These are phyloP conservation scores for Boletus patriciae DNA, from an alignment of 768 basidiomycete genomes.

Conservation along the genomic window DNA sequence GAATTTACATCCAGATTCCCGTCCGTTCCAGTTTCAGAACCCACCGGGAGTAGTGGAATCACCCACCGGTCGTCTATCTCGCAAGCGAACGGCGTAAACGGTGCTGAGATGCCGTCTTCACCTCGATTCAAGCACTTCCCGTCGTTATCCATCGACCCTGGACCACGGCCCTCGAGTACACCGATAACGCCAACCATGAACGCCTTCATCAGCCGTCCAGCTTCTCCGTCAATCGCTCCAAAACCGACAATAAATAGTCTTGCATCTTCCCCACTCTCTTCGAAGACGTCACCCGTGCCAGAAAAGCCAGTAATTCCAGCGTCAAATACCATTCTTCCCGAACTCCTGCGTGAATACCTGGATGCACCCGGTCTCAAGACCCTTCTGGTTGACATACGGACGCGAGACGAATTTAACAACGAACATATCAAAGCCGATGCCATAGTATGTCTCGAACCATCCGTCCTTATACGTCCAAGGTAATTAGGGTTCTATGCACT, in stretches of 20 bases:
- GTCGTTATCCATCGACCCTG: conserved; percentile 44
- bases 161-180: conserved; percentile 66
- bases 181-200: conserved; percentile 60
- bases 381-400: conserved; percentile 81
- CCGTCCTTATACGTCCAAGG: conserved; percentile 66
- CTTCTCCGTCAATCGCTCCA: conserved; percentile 51
- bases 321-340: conserved; percentile 59
- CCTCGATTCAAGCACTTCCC: conserved; percentile 40
- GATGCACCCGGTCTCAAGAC: conserved; percentile 51
- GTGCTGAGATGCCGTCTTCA: conserved; percentile 30
- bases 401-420: conserved; percentile 69
- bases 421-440: conserved; percentile 70
- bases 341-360: conserved; percentile 59
- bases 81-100: conserved; percentile 33
- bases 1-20: conserved; percentile 52
- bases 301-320: conserved; percentile 53
- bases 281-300: conserved; percentile 29
- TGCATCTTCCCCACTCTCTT: conserved; percentile 31
- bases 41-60: conserved; percentile 34
- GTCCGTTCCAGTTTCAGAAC: conserved; percentile 45
- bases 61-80: conserved; percentile 20
- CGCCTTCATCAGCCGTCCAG: conserved; percentile 60
- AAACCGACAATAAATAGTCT: conserved; percentile 45
- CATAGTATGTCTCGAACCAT: conserved; percentile 84
- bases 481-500: conserved; percentile 36